Evolutionary conservation across 2,329 filamentous ascomycete genomes (phyloP), one percentile per base, ranked within the genome.

Genomic region (Dactylonectria macrodidyma): DNA sequence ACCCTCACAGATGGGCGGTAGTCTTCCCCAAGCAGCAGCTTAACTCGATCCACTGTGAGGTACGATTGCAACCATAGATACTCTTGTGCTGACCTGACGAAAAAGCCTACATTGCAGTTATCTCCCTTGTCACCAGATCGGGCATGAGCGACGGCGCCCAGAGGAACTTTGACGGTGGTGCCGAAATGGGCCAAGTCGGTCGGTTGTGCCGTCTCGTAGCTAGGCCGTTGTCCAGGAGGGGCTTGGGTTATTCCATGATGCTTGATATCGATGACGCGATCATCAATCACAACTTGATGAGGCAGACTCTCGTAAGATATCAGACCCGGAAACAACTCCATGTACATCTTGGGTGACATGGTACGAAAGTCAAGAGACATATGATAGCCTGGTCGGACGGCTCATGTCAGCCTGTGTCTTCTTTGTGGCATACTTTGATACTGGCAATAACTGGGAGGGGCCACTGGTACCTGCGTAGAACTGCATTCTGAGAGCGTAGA

Each of bases 51-150:
- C 6, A 66, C 47, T 1, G 52, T 66, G 7, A 66, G 30, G n/a
- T 66, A 66, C n/a, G 64, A 54, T 19, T 66, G 59, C n/a, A 66
- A 16, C 64, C 64, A 66, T 26, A 2, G 34, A 33, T 66, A 66
- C 47, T 66, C 65, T 24, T 67, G 54, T 2, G 38, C 59, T 2
- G 65, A 67, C 16, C 65, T 48, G 8, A 63, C 54, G 5, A 44
- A 63, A 16, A 67, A 41, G 5, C 62, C 62, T 3, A 65, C 57
- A 30, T 61, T 65, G 12, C 62, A 65, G 30, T 61, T 65, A 19
- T 65, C 57, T 10, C 51, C 57, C 38, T 65, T 65, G 14, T 61
- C 62, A 10, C 62, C 62, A 9, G 62, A 65, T 14, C 62, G 41
- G 4, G 62, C 56, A 24, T 65, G 62, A 2, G 57, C 50, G 1